Base-by-base conservation (phyloP, 495 filamentous ascomycete genomes). In the Neurospora sp. region DNA sequence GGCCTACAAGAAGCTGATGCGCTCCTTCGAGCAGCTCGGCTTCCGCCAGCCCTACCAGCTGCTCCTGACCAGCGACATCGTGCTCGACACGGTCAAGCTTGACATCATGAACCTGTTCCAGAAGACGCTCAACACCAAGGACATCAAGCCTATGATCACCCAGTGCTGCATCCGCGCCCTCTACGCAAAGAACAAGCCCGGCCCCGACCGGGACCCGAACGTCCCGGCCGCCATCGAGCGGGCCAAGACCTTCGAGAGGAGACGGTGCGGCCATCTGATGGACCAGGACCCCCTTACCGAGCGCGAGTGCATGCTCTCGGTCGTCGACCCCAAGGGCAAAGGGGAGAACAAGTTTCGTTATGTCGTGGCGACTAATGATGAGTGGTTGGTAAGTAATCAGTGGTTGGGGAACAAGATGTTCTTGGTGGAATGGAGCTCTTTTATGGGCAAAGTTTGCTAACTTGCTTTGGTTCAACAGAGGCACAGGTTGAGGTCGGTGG, bases 41-140 rank as follows among this genome's bases (percentile, higher is more conserved):
- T 97, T 97, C 81, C 92, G 94, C 72, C 92, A 94, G 79, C 93
- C 95, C 7, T 98, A 97, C 80, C 95, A 98, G 84, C 91, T 98
- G 21, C 87, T 98, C 42, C 72, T 81, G 34, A 81, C 80, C 19
- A 78, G 78, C 72, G 80, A 81, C 73, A 74, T 81, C 11, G 7
- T 81, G 21, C 75, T 80, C 43, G 80, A 80, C 69, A 81, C 80
- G 24, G 69, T 79, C 69, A 94, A 97, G 78, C 90, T 93, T 34
- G 90, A 92, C 70, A 90, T 97, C 72, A 85, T 98, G 38, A 86
- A 86, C 66, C 70, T 81, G 71, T 79, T 79, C 71, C 85, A 97
- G 62, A 89, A 94, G 78, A 85, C 90, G 28, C 92, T 92, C 19
- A 84, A 76, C 91, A 92, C 72, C 87, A 91, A 81, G 88, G 76